A percentile compares a stretch with the other conserved stretches of the same genome.
These are phyloP conservation scores for Parastagonospora avenae DNA, from an alignment of 2,329 filamentous ascomycete species.

Conservation along the genomic window DNA sequence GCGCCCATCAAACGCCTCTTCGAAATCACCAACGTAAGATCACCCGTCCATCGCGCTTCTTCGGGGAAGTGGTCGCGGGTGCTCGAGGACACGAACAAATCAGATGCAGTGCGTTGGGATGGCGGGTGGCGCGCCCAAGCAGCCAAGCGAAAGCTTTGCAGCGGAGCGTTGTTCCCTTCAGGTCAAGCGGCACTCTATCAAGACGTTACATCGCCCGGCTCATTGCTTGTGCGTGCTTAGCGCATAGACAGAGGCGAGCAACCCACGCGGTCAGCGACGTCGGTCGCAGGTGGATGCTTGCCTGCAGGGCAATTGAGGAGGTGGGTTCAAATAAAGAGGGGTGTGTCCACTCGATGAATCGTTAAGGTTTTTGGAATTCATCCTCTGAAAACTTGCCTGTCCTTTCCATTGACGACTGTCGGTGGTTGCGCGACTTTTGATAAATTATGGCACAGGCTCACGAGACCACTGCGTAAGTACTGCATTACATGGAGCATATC, in stretches of 20 bases:
- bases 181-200: slow-evolving; percentile 24
- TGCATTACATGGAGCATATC: too few species aligned
- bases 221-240: slow-evolving; percentile 32
- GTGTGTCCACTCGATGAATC: slow-evolving; percentile 8
- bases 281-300: slow-evolving; percentile 2
- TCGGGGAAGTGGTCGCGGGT: slow-evolving; percentile 32
- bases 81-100: slow-evolving; percentile 9
- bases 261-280: slow-evolving; percentile 4
- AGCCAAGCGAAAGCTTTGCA: slow-evolving; percentile 34
- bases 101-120: background rate
- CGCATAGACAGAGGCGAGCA: slow-evolving; percentile 16
- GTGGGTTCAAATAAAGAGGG: slow-evolving; percentile 34
- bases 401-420: slow-evolving; percentile 8
- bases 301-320: slow-evolving; percentile 4
- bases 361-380: slow-evolving; percentile 17
- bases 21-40: slow-evolving; percentile 28
- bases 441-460: slow-evolving; percentile 32
- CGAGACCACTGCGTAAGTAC: slow-evolving; percentile 37
- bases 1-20: slow-evolving; percentile 4
- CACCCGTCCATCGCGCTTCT: slow-evolving; percentile 10
- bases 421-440: background rate
- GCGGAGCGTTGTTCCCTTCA: slow-evolving; percentile 14
- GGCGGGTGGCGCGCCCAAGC: slow-evolving; percentile 28
- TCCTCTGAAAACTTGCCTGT: slow-evolving; percentile 3
- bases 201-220: slow-evolving; percentile 39